Percentiles rank a stretch among this genome's conserved stretches.
Conservation (phyloP, 2,329 filamentous ascomycete genomes). For the Allantophomopsis lycopodina region DNA sequence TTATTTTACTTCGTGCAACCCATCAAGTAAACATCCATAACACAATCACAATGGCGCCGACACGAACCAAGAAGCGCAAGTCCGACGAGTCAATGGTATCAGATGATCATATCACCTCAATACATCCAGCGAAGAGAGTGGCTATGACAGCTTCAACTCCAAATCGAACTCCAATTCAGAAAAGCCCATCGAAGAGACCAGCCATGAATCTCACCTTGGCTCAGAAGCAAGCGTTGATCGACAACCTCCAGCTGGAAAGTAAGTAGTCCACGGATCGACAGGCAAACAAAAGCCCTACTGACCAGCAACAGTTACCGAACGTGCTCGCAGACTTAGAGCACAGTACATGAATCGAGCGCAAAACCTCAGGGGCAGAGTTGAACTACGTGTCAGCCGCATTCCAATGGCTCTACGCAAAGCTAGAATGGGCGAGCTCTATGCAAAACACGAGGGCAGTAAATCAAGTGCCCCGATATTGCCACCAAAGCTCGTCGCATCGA, state of each 20-base stretch:
- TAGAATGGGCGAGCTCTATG: slow-evolving; percentile 64
- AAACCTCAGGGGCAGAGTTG: slow-evolving; percentile 71
- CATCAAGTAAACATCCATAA: slow-evolving; percentile 4
- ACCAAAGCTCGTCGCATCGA: background rate
- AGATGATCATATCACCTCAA: slow-evolving; percentile 13
- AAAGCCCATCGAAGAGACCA: slow-evolving; percentile 49
- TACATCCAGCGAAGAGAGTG: slow-evolving; percentile 12
- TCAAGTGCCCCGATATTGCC: slow-evolving; percentile 7
- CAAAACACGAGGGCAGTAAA: slow-evolving; percentile 12
- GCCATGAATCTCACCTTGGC: slow-evolving; percentile 45
- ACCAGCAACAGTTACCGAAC: slow-evolving; percentile 56
- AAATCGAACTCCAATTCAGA: slow-evolving; percentile 19
- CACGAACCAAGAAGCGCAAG: slow-evolving; percentile 30
- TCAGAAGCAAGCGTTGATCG: slow-evolving; percentile 78
- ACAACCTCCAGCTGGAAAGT: slow-evolving; percentile 86
- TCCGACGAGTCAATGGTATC: slow-evolving; percentile 19
- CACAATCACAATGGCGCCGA: slow-evolving; percentile 27
- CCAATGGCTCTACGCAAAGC: slow-evolving; percentile 64
- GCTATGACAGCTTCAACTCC: slow-evolving; percentile 23
- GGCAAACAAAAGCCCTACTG: slow-evolving; percentile 2
- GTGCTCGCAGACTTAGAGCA: slow-evolving; percentile 73
- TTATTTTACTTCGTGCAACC: slow-evolving; percentile 8
- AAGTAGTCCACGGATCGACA: slow-evolving; percentile 18
- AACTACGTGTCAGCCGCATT: slow-evolving; percentile 87
- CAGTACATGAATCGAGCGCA: slow-evolving; percentile 84